Base-by-base conservation (phyloP, 805 yeast species). In the Starmera amethionina region DNA sequence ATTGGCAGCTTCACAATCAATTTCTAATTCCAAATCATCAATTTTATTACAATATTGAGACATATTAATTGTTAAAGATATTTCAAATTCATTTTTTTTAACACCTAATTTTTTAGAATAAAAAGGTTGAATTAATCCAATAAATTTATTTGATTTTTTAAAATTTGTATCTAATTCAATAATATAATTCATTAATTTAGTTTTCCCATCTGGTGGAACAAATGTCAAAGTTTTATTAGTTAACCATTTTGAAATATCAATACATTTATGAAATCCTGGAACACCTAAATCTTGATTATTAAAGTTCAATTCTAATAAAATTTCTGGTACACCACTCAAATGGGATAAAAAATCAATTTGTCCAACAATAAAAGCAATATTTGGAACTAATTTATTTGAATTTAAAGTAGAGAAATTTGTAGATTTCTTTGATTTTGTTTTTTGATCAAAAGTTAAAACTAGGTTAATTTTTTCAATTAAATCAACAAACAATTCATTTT, bases 401-500 rank as follows among this genome's bases (percentile, higher is more conserved):
- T 51, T 53, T 33, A 50, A 45, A 40, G 54, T 41, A 40, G 43
- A 33, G 42, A 45, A 10, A 38, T 49, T 12, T 50, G 40, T 28
- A 14, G 37, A n/a, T 27, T 9, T n/a, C 15, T 19, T 22, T 4
- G 28, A 4, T 13, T n/a, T 18, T 8, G 8, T 18, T 33, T 13
- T 37, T 16, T n/a, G 59, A 52, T 43, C 54, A 56, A n/a, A 62
- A 50, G 44, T 61, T 45, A 79, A 58, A 0, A 82, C 68, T 31
- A 81, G 71, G 46, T 71, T 72, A 18, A 84, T 58, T 1, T 70
- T 64, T 57, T 90, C 98, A 3, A 70, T 67, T 6, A 93, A 56
- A 59, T 93, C 97, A 8, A 90, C 82, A 56, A 79, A 87, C 59
- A 90, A 68, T 59, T 90, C 97, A 58, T 90, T 87, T 47, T 79